phyloP scores from a whole-genome alignment of 164 flowering plant genomes.

The Liquidambar formosana region DNA sequence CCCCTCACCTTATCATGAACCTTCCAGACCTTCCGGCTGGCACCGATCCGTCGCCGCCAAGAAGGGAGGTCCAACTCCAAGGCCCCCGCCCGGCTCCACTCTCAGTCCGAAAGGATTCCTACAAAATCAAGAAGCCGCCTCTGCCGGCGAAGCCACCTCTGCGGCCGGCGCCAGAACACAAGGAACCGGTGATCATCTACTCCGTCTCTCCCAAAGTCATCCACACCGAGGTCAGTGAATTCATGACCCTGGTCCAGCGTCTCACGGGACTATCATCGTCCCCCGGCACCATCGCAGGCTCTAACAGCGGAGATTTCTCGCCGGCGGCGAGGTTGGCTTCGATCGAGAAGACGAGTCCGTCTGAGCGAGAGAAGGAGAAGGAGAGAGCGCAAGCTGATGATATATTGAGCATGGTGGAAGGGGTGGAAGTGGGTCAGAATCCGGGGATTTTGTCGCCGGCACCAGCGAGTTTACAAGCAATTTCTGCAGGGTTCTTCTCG shows the following conservation, averaged over 20 bases:
- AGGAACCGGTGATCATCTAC: constrained; percentile 72
- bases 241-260: constrained; percentile 41
- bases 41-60: constrained; percentile 32
- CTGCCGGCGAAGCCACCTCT: constrained; percentile 25
- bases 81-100: constrained; percentile 81
- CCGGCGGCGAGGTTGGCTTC: constrained; percentile 73
- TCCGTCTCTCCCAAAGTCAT: constrained; percentile 46
- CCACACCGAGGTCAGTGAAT: constrained; percentile 25
- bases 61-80: constrained; percentile 49
- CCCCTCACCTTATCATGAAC: constrained; percentile 29
- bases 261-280: constrained; percentile 39
- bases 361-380: constrained; percentile 22
- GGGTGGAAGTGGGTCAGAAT: constrained; percentile 25
- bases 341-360: constrained; percentile 50
- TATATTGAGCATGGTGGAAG: constrained; percentile 17
- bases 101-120: constrained; percentile 57
- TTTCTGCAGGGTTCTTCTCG: constrained; percentile 60
- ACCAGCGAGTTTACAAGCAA: constrained; percentile 60
- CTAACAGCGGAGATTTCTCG: constrained; percentile 41
- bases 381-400: not conserved
- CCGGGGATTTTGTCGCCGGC: constrained; percentile 84
- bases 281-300: constrained; percentile 11
- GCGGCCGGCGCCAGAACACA: constrained; percentile 8
- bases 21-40: constrained; percentile 18
- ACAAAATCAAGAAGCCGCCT: constrained; percentile 77